phyloP scores from a whole-genome alignment of 2,329 filamentous ascomycete genomes.

The Pyricularia grisea region DNA sequence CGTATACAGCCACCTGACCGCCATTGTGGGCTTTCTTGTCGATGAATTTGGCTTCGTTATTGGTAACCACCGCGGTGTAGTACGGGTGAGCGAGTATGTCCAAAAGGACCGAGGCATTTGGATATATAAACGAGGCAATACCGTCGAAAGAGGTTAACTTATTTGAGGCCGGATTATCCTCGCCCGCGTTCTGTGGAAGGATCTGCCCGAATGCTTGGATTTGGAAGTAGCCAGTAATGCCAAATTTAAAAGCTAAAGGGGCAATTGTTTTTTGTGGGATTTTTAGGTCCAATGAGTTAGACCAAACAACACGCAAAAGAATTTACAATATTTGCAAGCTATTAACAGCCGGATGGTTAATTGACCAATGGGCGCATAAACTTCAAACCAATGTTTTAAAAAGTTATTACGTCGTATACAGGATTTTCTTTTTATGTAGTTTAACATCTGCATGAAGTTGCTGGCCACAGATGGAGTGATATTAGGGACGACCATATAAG shows the following conservation, averaged over 20 bases:
- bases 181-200: not conserved
- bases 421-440: not conserved
- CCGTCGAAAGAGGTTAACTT: not conserved
- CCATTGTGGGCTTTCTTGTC: too few species aligned
- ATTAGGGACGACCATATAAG: too few species aligned
- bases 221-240: not conserved
- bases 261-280: not conserved
- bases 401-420: not conserved
- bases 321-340: not conserved
- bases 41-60: too few species aligned
- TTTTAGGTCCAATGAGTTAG: too few species aligned
- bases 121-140: too few species aligned
- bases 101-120: too few species aligned
- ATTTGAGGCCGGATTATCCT: not conserved
- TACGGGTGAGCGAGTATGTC: too few species aligned
- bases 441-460: not conserved
- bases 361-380: not conserved
- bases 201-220: conserved; percentile 1
- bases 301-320: too few species aligned
- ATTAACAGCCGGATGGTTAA: not conserved
- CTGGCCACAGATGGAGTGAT: too few species aligned
- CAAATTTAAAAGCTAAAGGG: conserved; percentile 1
- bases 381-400: not conserved
- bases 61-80: too few species aligned
- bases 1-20: too few species aligned